phyloP scores from a whole-genome alignment of 768 basidiomycete genomes.

The Leccinum obscurum region DNA sequence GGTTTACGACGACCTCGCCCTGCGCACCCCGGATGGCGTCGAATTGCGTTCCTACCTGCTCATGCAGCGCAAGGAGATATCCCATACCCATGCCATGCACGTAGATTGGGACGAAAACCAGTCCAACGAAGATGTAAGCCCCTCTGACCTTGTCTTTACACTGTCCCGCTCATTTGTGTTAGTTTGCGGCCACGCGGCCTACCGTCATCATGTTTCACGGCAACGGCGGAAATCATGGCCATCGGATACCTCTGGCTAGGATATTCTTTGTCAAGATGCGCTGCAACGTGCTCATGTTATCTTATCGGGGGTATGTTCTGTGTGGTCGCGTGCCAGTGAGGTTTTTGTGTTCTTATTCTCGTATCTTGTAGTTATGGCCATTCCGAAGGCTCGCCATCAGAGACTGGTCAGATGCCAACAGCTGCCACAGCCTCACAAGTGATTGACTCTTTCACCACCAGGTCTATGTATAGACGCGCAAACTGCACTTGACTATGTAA shows the following conservation, averaged over 20 bases:
- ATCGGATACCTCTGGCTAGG: constrained; percentile 84
- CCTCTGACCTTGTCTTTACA: background rate
- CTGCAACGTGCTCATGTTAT: constrained; percentile 93
- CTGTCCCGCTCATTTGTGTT: background rate
- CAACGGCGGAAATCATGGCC: constrained; percentile 84
- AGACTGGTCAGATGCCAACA: constrained; percentile 56
- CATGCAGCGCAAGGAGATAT: constrained; percentile 54
- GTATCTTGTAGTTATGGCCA: constrained; percentile 67
- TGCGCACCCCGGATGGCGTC: constrained; percentile 72
- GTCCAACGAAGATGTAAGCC: constrained; percentile 60
- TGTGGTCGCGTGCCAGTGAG: no score
- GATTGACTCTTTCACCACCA: constrained; percentile 25
- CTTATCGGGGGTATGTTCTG: constrained; percentile 78
- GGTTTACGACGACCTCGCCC: constrained; percentile 70
- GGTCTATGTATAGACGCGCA: constrained; percentile 86
- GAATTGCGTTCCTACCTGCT: constrained; percentile 79
- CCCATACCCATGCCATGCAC: constrained; percentile 32
- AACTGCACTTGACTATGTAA: constrained; percentile 74
- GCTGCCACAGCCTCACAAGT: background rate
- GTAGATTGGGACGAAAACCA: constrained; percentile 40
- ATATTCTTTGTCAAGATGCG: constrained; percentile 81
- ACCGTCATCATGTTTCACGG: constrained; percentile 95
- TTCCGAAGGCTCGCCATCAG: constrained; percentile 85
- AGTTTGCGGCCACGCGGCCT: constrained; percentile 59
- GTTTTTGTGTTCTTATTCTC: background rate